Base-by-base conservation (phyloP, 768 basidiomycete genomes). In the Termitomyces titanicus region DNA sequence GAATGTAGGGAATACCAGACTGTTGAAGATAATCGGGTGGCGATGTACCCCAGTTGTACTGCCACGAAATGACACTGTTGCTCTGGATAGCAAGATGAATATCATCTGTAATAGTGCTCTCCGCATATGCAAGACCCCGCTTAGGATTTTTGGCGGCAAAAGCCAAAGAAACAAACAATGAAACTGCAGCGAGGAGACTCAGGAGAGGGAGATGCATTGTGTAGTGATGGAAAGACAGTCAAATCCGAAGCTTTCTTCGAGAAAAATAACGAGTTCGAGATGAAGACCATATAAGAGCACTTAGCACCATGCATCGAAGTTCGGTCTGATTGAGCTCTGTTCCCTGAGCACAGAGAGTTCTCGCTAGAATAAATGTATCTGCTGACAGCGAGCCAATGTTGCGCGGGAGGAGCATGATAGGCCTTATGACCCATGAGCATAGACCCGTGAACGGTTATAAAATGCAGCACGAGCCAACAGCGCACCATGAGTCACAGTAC, bases 1-100 rank as follows among this genome's bases (percentile, higher is more conserved):
- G 73, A 25, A 74, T 66, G 51, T 70, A 74, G 29, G 65, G 62
- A 45, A 74, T 67, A 3, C 60, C 61, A 10, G 69, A 68, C 46
- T 65, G 58, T 17, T 62, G 56, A 15, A 74, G 60, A 55, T 67
- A 68, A 29, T 53, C 54, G n/a, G 72, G 68, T 4, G 70, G 66
- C 6, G 68, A 58, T 12, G 62, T 44, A 17, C 72, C 71, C 88
- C 72, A 73, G 53, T 73, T 63, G 43, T 73, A 86, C 9, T 80
- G 51, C 72, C 72, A 73, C 7, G 72, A 70, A 2, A 72, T 55
- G 6, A 63, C 63, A 47, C 69, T 72, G 33, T 56, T 58, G 52
- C 54, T 62, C 48, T 68, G 64, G 48, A 70, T 67, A 15, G 66
- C 64, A 31, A 63, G 61, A 44, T 56, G 48, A 22, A 72, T 61